Conservation (phyloP, 768 basidiomycete genomes). For the Trametes meyenii region DNA sequence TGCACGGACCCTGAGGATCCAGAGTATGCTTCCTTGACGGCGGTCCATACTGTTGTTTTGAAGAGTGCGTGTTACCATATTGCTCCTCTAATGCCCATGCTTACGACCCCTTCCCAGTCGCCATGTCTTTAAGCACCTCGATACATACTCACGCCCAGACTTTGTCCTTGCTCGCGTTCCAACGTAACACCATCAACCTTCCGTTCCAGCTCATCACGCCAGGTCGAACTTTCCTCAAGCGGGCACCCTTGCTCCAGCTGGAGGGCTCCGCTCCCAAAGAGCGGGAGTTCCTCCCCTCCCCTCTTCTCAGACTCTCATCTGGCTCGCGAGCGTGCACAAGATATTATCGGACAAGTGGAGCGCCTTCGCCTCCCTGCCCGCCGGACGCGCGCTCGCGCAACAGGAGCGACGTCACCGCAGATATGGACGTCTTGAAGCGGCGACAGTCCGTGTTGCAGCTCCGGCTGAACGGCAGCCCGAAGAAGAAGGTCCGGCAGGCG, state of each 20-base stretch:
- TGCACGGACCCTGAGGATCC: conserved; percentile 65
- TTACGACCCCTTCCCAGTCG: conserved; percentile 52
- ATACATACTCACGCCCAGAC: conserved; percentile 79
- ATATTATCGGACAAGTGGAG: conserved; percentile 31
- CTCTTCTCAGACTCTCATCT: conserved; percentile 82
- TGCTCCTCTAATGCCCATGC: background rate
- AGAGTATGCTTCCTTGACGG: conserved; percentile 64
- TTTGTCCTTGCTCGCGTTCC: conserved; percentile 73
- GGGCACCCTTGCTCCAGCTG: conserved; percentile 61
- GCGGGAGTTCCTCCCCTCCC: conserved; percentile 75
- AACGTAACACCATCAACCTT: conserved; percentile 73
- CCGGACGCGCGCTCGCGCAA: conserved; percentile 50
- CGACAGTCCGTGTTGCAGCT: conserved; percentile 26
- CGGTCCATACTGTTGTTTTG: conserved; percentile 66
- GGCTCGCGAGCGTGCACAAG: conserved; percentile 62
- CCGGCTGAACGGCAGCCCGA: conserved; percentile 30
- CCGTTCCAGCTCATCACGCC: conserved; percentile 80
- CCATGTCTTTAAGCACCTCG: conserved; percentile 74
- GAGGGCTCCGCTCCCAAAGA: conserved; percentile 56
- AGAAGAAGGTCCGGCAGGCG: conserved; percentile 34
- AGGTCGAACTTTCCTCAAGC: conserved; percentile 74
- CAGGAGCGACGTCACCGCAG: conserved; percentile 60
- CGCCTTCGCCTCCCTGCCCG: conserved; percentile 10
- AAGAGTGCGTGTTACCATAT: conserved; percentile 57
- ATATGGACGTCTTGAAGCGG: conserved; percentile 31